Conservation (phyloP, 1,284 basidiomycete species). For the Golubevia pallescens region DNA sequence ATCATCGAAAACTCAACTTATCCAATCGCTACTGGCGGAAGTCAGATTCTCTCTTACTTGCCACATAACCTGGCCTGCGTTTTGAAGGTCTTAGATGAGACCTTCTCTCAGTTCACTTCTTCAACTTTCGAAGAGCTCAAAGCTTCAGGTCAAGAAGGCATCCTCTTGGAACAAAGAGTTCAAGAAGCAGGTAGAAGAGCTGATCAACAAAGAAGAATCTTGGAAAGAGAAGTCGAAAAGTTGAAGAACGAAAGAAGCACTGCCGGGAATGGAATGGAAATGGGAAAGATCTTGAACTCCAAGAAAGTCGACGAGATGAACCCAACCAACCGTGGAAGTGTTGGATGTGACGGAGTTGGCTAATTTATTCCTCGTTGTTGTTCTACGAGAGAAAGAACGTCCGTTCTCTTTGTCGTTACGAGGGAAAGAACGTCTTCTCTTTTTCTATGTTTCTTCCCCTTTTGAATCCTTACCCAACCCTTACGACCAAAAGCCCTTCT, state of each 20-base stretch:
- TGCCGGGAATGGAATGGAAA: constrained; percentile 21
- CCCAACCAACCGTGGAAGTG: constrained; percentile 30
- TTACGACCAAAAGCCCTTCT: no score
- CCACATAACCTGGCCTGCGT: constrained; percentile 61
- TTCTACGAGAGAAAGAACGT: no score
- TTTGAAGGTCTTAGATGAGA: constrained; percentile 40
- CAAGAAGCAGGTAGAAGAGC: constrained; percentile 29
- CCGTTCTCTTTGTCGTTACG: no score
- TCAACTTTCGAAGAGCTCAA: constrained; percentile 15
- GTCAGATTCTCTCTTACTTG: constrained; percentile 50
- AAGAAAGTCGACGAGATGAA: constrained; percentile 10
- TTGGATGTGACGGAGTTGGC: constrained; percentile 49
- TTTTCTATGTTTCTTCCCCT: no score
- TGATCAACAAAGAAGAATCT: constrained; percentile 26
- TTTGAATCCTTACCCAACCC: no score
- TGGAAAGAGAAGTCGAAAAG: constrained; percentile 37
- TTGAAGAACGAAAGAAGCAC: constrained; percentile 31
- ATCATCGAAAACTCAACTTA: constrained; percentile 50
- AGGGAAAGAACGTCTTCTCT: no score
- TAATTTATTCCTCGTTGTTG: no score
- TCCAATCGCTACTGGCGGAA: constrained; percentile 54
- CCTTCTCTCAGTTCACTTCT: constrained; percentile 19
- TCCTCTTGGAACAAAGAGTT: constrained; percentile 24
- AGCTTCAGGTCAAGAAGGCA: constrained; percentile 1
- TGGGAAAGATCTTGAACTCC: constrained; percentile 14